phyloP scores from a whole-genome alignment of 768 basidiomycete species.

The Pleurotus eryngii region DNA sequence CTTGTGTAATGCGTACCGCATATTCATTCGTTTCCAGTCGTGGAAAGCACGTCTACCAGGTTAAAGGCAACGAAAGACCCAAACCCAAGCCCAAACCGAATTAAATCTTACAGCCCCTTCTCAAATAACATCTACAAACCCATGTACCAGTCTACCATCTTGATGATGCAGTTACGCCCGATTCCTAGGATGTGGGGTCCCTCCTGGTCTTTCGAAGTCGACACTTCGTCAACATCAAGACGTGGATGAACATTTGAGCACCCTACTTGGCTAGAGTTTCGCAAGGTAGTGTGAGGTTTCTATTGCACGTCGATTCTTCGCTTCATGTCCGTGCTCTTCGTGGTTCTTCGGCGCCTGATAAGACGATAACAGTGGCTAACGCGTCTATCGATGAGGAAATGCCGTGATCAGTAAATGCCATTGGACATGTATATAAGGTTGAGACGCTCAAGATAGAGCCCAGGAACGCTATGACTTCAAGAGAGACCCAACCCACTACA shows the following conservation, averaged over 20 bases:
- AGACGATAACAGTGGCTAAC: background rate
- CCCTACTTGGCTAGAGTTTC: too few species aligned
- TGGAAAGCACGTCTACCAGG: background rate
- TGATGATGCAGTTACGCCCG: too few species aligned
- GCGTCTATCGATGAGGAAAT: background rate
- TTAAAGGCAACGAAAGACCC: background rate
- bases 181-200: too few species aligned
- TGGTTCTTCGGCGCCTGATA: background rate
- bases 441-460: background rate
- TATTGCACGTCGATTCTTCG: too few species aligned
- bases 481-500: background rate
- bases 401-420: background rate
- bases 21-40: background rate
- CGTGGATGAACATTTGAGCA: too few species aligned
- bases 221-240: too few species aligned
- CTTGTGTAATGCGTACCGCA: background rate
- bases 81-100: background rate
- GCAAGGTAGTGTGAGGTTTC: too few species aligned
- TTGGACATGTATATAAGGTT: background rate
- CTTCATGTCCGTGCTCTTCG: background rate
- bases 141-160: too few species aligned
- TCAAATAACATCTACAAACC: too few species aligned
- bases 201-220: too few species aligned
- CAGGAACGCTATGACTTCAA: constrained; percentile 1
- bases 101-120: too few species aligned